Conservation (phyloP, 1,139 yeast species). For the Schwanniomyces etchellsii region DNA sequence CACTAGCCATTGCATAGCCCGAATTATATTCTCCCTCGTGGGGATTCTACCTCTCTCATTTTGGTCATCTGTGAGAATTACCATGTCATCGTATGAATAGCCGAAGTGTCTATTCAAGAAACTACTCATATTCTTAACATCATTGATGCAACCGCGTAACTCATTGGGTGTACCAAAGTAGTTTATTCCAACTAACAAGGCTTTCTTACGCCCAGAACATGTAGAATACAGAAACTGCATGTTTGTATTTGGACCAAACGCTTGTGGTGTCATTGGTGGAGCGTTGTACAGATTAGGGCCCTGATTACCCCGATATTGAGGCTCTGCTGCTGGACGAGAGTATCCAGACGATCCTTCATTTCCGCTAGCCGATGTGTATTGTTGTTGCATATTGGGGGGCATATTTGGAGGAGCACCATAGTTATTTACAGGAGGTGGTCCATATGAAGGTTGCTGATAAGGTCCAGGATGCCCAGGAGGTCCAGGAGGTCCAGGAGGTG, state of each 20-base stretch:
- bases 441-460: conserved; percentile 9
- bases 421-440: conserved; percentile 9
- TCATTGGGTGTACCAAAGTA: conserved; percentile 70
- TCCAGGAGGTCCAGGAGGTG: conserved; percentile 10
- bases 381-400: conserved; percentile 1
- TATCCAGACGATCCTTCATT: background rate
- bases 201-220: conserved; percentile 74
- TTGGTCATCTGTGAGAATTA: conserved; percentile 75
- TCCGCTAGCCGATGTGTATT: background rate
- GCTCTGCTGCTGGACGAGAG: conserved; percentile 1
- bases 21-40: conserved; percentile 66
- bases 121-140: conserved; percentile 57
- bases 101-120: conserved; percentile 59
- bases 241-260: conserved; percentile 24
- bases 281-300: conserved; percentile 7
- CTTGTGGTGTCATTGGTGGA: conserved; percentile 30
- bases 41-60: conserved; percentile 63
- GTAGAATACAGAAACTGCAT: conserved; percentile 63
- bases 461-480: conserved; percentile 13
- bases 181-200: conserved; percentile 81
- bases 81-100: conserved; percentile 73
- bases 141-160: conserved; percentile 84
- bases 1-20: conserved; percentile 92
- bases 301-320: background rate
- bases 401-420: background rate